These are phyloP conservation scores for Pythium folliculosum DNA, from an alignment of 352 stramenopile species.

Conservation along the genomic window DNA sequence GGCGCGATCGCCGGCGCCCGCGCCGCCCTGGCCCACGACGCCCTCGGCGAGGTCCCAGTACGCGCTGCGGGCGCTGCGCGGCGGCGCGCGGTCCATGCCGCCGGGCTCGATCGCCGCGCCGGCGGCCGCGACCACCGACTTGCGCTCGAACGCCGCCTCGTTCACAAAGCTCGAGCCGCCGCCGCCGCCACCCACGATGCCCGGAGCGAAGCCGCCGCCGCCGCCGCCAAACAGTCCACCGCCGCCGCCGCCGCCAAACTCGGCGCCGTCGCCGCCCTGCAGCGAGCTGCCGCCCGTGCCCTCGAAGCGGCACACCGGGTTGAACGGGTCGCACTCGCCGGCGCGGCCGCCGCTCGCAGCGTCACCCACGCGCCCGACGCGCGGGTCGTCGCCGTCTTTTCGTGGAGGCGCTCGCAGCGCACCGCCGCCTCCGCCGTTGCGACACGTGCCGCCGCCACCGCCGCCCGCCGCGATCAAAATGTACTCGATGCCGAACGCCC, in stretches of 20 bases:
- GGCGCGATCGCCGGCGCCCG: slow-evolving; percentile 27
- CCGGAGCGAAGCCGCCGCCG: slow-evolving; percentile 65
- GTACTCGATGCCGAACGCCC: slow-evolving; percentile 67
- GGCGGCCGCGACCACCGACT: slow-evolving; percentile 46
- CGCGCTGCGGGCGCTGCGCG: slow-evolving; percentile 43
- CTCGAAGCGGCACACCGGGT: slow-evolving; percentile 65
- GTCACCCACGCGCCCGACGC: slow-evolving; percentile 50
- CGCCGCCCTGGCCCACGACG: slow-evolving; percentile 58
- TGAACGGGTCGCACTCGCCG: slow-evolving; percentile 57
- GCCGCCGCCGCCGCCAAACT: slow-evolving; percentile 72
- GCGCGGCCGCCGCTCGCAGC: slow-evolving; percentile 42
- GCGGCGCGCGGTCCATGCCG: slow-evolving; percentile 54
- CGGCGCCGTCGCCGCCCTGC: slow-evolving; percentile 65
- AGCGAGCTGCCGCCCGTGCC: slow-evolving; percentile 49
- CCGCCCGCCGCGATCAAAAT: slow-evolving; percentile 66
- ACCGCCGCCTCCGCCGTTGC: slow-evolving; percentile 52
- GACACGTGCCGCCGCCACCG: slow-evolving; percentile 70
- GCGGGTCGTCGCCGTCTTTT: slow-evolving; percentile 47
- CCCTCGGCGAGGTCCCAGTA: slow-evolving; percentile 67
- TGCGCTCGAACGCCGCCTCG: slow-evolving; percentile 36
- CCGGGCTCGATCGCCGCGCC: slow-evolving; percentile 42
- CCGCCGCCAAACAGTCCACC: slow-evolving; percentile 68
- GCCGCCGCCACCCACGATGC: slow-evolving; percentile 66
- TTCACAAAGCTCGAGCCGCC: slow-evolving; percentile 73
- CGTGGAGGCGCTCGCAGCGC: slow-evolving; percentile 25